Evolutionary conservation across 2,329 filamentous ascomycete species (phyloP), one percentile per base, ranked within the genome.

Genomic region (Cylindrodendrum hubeiense): DNA sequence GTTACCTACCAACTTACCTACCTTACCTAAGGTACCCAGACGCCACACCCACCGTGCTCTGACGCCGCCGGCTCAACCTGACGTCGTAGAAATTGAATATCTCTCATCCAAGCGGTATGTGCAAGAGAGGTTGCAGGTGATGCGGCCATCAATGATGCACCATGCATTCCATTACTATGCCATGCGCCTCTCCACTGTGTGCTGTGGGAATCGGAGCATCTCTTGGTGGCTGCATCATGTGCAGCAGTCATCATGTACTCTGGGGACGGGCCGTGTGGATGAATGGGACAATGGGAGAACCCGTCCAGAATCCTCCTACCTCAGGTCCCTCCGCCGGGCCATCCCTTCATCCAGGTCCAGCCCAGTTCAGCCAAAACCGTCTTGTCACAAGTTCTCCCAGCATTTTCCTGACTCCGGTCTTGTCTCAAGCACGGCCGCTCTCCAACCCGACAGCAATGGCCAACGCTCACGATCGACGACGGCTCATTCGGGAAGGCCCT

Each of bases 81-180:
- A 53, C 69, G 62, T 70, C 66, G 54, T 54, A 24, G 61, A 53
- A 37, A 50, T 44, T 26, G 58, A 60, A 63, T 50, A 49, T 67
- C 56, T 68, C 60, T 71, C 65, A 68, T 41, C 47, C 55, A 53
- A 60, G 49, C 28, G 52, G 69, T 58, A 60, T 67, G 60, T 70
- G 63, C 63, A 68, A 69, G 63, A 59, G 55, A 71, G 68, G 59
- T 57, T 63, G 65, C 63, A 68, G 58, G 60, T 66, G 58, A 66
- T 65, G 68, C 68, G 62, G 60, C 69, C 60, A 30, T 37, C 33
- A 34, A 26, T 28, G 26, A 24, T 49, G 63, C 61, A 46, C 53
- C 17, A 24, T 61, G 60, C 44, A 62, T 56, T 41, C 33, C 30
- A 61, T 55, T 57, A 56, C 50, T 57, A 57, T 64, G 46, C 28